Base-by-base conservation (phyloP, 805 yeast species). In the Yarrowia bubula region DNA sequence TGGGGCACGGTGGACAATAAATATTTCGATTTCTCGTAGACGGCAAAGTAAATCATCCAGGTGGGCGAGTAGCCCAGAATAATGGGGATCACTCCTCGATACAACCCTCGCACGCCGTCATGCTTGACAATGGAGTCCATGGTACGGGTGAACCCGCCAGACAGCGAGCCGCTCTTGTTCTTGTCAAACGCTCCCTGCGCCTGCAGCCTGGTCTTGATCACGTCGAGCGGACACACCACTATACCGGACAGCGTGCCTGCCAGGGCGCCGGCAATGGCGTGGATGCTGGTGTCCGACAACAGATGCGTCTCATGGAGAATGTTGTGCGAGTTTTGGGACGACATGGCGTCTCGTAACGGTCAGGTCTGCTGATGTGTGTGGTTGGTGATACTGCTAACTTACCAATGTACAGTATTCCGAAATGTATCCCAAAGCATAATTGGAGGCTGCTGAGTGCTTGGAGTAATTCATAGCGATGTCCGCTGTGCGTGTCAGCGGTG, bases 1-100 rank as follows among this genome's bases (percentile, higher is more conserved):
- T 71, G 65, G 74, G 65, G 22, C 18, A 42, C 57, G 43, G 64
- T 57, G 58, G 65, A 31, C 84, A 57, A 80, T 72, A 50, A 31
- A 35, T 75, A 71, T 73, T 92, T 92, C 32, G 92, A 86, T 65
- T 82, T 78, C 73, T 93, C 98, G 75, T 95, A 95, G 37, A 92
- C 89, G 8, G 93, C 83, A 76, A 95, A 95, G 74, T 95, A 95
- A 53, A 95, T 89, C 81, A 92, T 92, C 99, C 99, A 95, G 0
- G 98, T 91, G 14, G 99, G 99, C 71, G 95, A 86, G 75, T 95
- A 95, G 0, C 99, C 99, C 60, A 93, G 76, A 0, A 93, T 83
- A 43, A 93, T 91, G n/a, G 99, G 98, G 1, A 88, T 88, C 28
- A 95, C 77, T 4, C 99, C 99, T 67, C 96, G 79, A 74, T 95